Evolutionary conservation across 768 basidiomycete genomes (phyloP), one percentile per base, ranked within the genome.

Genomic region (Aureoboletus auriporus): DNA sequence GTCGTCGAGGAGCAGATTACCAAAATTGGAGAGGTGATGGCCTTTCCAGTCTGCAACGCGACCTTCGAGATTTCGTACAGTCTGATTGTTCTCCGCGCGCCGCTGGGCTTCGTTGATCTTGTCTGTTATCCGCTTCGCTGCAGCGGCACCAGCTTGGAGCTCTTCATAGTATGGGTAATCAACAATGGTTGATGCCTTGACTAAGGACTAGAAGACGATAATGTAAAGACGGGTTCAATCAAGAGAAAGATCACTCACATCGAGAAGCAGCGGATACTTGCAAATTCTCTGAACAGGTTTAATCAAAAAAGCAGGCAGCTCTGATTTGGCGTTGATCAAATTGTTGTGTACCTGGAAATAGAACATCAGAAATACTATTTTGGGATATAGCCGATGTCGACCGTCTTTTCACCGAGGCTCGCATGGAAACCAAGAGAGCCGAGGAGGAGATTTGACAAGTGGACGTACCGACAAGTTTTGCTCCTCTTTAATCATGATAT

Each of bases 21-120:
- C 96, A 55, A 99, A 98, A 66, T 93, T 89, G 57, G 83, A 83
- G 34, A 97, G 77, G 58, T 95, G 90, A 67, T 99, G 96, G 10
- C 95, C 95, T 67, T 98, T 98, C 96, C 96, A 99, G 66, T 99
- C 96, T 55, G 94, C 92, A 40, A 99, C 93, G 39, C 96, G 84
- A 27, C 74, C 73, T 53, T 84, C 77, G 8, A 99, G 80, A 58
- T 86, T 89, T 67, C 87, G 82, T 47, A 96, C 93, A 5, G 93
- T 96, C 58, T 85, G 86, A 37, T 84, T 75, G 59, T 99, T 98
- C 71, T 97, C 90, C 42, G 89, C 84, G 42, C 89, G 83, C 42
- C 96, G 82, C 66, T 93, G 84, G 23, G 91, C 88, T 68, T 98
- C 96, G 65, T 98, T 98, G 69, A 98, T 93, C 68, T 85, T 87